These are phyloP conservation scores for Arthrobotrys iridis DNA, from an alignment of 2,329 filamentous ascomycete species.

Conservation along the genomic window DNA sequence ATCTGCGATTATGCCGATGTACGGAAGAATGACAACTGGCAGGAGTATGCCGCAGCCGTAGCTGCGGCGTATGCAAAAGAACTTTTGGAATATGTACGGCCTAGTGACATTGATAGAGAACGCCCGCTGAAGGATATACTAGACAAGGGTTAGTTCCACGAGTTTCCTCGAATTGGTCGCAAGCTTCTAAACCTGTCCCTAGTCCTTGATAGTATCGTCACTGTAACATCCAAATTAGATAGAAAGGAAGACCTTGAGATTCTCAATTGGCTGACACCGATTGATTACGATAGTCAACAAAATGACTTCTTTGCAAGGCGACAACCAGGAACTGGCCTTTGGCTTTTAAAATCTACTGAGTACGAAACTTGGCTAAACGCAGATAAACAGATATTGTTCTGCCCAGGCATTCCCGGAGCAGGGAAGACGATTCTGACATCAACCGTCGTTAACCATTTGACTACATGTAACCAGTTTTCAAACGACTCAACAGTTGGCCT, in stretches of 20 bases:
- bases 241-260: constrained; percentile 1
- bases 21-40: constrained; percentile 55
- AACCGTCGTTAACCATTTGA: constrained; percentile 63
- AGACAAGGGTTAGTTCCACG: neutral
- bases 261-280: constrained; percentile 8
- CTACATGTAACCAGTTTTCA: neutral
- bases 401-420: constrained; percentile 61
- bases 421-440: constrained; percentile 66
- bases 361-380: constrained; percentile 60
- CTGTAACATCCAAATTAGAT: neutral
- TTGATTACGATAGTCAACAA: neutral
- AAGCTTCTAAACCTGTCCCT: neutral
- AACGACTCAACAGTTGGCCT: constrained; percentile 59
- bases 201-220: neutral
- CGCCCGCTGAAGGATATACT: constrained; percentile 3
- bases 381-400: constrained; percentile 1
- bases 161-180: neutral
- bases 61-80: constrained; percentile 55
- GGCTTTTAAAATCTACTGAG: constrained; percentile 63
- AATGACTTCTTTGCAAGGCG: constrained; percentile 57
- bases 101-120: neutral
- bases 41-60: constrained; percentile 49
- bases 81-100: constrained; percentile 10
- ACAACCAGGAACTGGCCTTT: constrained; percentile 63
- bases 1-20: constrained; percentile 56